Base-by-base conservation (phyloP, 2,329 filamentous ascomycete species). In the Talaromyces marneffei region DNA sequence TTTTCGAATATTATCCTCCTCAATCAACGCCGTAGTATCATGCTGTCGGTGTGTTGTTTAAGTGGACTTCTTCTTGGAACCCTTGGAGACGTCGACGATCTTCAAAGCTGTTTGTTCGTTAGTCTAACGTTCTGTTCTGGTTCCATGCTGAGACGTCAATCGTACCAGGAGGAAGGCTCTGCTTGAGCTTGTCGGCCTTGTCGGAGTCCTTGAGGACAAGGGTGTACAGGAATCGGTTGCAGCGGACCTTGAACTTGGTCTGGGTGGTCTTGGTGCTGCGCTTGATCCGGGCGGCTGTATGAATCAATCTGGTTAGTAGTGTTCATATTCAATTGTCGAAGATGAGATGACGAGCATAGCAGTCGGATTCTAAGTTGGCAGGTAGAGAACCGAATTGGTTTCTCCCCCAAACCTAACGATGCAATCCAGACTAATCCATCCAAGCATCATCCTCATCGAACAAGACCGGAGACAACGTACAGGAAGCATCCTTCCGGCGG, bases 161-260 rank as follows among this genome's bases (percentile, higher is more conserved):
- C 91, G 75, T 92, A 99, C 94, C 90, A 74, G 94, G 95, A 75
- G 94, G 95, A 69, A 99, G 86, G 79, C 87, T 92, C 87, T 97
- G 93, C 92, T 97, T 97, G 72, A 99, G 88, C 90, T 99, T 99
- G 85, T 97, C 94, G 81, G 93, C 95, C 91, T 97, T 97, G 79
- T 97, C 94, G 77, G 87, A 86, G 83, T 99, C 94, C 88, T 96
- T 97, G 75, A 99, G 88, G 79, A 96, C 90, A 74, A 99, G 88
- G 72, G 94, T 97, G 90, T 99, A 99, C 72, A 99, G 85, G 85
- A 94, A 88, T 77, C 88, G 87, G 79, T 91, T 85, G 89, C 94
- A 97, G 81, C 94, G 91, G 86, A 99, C 93, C 91, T 99, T 99
- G 92, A 99, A 97, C 90, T 99, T 99, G 88, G 94, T 92, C 85